Conservation (phyloP, 75 land plant genomes). For the Pinus taeda region DNA sequence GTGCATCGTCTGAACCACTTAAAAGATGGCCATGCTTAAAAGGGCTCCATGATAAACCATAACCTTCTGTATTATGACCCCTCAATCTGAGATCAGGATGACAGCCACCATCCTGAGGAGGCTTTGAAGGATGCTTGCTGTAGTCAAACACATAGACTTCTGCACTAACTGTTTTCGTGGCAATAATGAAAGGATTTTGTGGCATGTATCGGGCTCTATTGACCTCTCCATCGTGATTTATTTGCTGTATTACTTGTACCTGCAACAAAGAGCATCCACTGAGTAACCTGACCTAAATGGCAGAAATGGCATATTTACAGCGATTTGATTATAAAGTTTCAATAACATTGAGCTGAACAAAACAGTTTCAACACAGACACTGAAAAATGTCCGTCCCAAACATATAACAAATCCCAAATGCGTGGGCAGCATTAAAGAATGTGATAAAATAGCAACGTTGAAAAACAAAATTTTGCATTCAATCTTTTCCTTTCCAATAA, state of each 20-base stretch:
- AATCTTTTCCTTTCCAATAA: too few relatives aligned
- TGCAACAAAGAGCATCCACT: conserved; percentile 11
- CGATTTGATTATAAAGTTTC: too few relatives aligned
- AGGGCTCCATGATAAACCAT: conserved; percentile 92
- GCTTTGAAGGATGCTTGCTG: conserved; percentile 40
- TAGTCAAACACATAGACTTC: conserved; percentile 81
- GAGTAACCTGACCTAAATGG: too few relatives aligned
- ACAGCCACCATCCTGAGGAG: conserved; percentile 29
- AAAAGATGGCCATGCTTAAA: conserved; percentile 73
- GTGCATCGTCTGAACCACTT: conserved; percentile 85
- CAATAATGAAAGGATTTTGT: conserved; percentile 70
- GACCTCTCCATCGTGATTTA: conserved; percentile 84
- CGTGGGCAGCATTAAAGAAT: too few relatives aligned
- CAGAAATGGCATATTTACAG: too few relatives aligned
- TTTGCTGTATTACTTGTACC: conserved; percentile 47
- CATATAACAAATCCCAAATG: too few relatives aligned
- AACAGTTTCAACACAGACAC: too few relatives aligned
- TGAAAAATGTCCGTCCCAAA: too few relatives aligned
- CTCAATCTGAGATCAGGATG: conserved; percentile 62
- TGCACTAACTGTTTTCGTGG: conserved; percentile 73
- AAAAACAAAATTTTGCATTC: too few relatives aligned
- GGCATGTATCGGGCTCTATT: conserved; percentile 93
- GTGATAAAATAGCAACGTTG: too few relatives aligned
- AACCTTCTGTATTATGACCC: conserved; percentile 86
- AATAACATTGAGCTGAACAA: too few relatives aligned